These are phyloP conservation scores for Biscogniauxia sp. DNA, from an alignment of 2,329 filamentous ascomycete genomes.

Conservation along the genomic window DNA sequence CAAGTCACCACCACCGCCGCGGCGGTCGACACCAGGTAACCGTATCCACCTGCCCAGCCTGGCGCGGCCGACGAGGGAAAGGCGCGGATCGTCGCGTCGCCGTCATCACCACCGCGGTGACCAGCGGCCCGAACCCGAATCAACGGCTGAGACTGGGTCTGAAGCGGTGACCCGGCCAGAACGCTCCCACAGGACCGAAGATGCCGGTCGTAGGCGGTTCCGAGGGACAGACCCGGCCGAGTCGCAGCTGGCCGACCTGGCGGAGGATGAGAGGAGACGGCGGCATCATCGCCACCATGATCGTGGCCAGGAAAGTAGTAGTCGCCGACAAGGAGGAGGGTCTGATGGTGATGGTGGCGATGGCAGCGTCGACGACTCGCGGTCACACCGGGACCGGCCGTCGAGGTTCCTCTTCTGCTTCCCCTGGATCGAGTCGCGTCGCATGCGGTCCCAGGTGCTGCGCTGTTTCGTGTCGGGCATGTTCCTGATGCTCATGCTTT, in stretches of 20 bases:
- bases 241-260: slow-evolving; percentile 44
- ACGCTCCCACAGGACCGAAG: slow-evolving; percentile 18
- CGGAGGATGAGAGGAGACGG: slow-evolving; percentile 39
- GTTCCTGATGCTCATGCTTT: slow-evolving; percentile 57
- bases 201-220: slow-evolving; percentile 28
- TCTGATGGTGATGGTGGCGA: neutral
- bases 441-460: slow-evolving; percentile 54
- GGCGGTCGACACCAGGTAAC: slow-evolving; percentile 34
- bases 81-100: slow-evolving; percentile 32
- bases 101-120: slow-evolving; percentile 17
- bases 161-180: slow-evolving; percentile 18
- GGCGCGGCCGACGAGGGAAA: slow-evolving; percentile 37
- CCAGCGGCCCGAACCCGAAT: slow-evolving; percentile 1
- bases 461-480: slow-evolving; percentile 64
- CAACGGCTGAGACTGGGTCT: no score
- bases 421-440: slow-evolving; percentile 53
- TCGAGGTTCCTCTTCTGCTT: slow-evolving; percentile 53
- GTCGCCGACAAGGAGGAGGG: slow-evolving; percentile 7
- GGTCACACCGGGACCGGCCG: slow-evolving; percentile 25
- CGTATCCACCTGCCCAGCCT: slow-evolving; percentile 42
- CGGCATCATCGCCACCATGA: slow-evolving; percentile 20
- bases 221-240: slow-evolving; percentile 48
- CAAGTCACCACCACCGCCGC: slow-evolving; percentile 40
- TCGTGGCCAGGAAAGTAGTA: no score
- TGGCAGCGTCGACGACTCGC: slow-evolving; percentile 10